Evolutionary conservation across 2,329 filamentous ascomycete genomes (phyloP).

Genomic region (Xenoacremonium recifei): DNA sequence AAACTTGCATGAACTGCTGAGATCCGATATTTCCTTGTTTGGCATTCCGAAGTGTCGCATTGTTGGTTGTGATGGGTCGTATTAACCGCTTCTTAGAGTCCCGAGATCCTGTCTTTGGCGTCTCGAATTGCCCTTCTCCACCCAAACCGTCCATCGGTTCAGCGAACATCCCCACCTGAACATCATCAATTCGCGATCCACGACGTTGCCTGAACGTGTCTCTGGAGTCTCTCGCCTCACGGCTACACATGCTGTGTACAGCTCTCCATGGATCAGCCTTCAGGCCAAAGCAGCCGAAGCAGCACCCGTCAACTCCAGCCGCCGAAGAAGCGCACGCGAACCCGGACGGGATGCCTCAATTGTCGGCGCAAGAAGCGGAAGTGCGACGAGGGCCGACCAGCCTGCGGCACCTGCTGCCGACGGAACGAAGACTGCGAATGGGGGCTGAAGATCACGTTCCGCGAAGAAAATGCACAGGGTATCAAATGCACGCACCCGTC

Average conservation of each 20-base stretch:
- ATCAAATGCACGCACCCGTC: conserved; percentile 32
- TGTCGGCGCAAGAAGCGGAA: conserved; percentile 39
- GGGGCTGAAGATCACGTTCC: conserved; percentile 37
- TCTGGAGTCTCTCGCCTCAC: conserved; percentile 1
- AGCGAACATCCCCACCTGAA: conserved; percentile 2
- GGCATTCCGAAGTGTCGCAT: too few species aligned
- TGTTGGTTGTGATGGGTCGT: too few species aligned
- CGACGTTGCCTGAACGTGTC: conserved; percentile 1
- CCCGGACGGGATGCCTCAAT: conserved; percentile 36
- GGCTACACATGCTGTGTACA: conserved; percentile 22
- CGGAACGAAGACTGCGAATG: conserved; percentile 33
- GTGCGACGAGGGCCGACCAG: conserved; percentile 35
- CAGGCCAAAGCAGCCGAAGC: too few species aligned
- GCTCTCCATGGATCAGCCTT: too few species aligned
- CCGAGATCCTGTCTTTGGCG: not conserved
- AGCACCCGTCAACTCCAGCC: too few species aligned
- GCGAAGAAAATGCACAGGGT: conserved; percentile 34
- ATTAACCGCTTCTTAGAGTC: not conserved
- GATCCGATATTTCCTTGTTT: not conserved
- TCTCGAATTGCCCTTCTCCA: conserved; percentile 11
- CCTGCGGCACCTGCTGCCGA: conserved; percentile 33
- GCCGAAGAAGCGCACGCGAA: conserved; percentile 15
- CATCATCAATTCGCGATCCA: conserved; percentile 2
- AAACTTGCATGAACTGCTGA: not conserved
- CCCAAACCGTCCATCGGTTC: conserved; percentile 4